These are phyloP conservation scores for Talaromyces stipitatus DNA, from an alignment of 495 filamentous ascomycete genomes.

Conservation along the genomic window DNA sequence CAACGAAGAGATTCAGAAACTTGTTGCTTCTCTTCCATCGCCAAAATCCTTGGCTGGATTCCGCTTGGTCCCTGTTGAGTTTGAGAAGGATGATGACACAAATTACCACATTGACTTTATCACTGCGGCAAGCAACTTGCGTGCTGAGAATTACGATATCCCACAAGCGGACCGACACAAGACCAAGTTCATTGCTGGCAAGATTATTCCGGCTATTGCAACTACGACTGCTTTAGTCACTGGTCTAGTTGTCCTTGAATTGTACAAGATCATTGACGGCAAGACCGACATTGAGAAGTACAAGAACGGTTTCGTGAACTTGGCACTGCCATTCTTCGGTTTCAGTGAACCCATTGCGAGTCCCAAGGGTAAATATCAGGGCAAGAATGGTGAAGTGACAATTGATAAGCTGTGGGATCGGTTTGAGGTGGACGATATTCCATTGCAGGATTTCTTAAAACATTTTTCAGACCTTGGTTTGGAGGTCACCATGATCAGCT, in stretches of 20 bases:
- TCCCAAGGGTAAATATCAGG: conserved; percentile 81
- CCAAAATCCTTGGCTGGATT: conserved; percentile 77
- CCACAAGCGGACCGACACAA: conserved; percentile 85
- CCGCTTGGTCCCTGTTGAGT: conserved; percentile 86
- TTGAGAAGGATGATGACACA: conserved; percentile 98
- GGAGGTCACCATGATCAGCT: conserved; percentile 86
- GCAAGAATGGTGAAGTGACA: conserved; percentile 63
- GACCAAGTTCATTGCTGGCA: conserved; percentile 99
- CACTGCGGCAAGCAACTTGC: conserved; percentile 90
- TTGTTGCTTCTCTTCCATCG: conserved; percentile 61
- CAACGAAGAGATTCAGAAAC: conserved; percentile 57
- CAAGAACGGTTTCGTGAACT: conserved; percentile 98
- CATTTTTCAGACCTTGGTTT: conserved; percentile 75
- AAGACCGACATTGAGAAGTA: conserved; percentile 93
- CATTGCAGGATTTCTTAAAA: conserved; percentile 73
- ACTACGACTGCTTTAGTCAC: conserved; percentile 96
- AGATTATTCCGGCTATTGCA: conserved; percentile 98
- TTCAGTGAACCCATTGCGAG: conserved; percentile 95
- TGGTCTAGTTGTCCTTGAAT: conserved; percentile 83
- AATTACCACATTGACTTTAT: conserved; percentile 99
- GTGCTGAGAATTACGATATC: conserved; percentile 97
- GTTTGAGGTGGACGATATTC: conserved; percentile 85
- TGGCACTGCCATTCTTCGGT: conserved; percentile 93
- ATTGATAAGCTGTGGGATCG: conserved; percentile 98
- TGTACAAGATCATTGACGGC: conserved; percentile 95